Conservation (phyloP, 768 basidiomycete genomes). For the Phylloporus scabripes region DNA sequence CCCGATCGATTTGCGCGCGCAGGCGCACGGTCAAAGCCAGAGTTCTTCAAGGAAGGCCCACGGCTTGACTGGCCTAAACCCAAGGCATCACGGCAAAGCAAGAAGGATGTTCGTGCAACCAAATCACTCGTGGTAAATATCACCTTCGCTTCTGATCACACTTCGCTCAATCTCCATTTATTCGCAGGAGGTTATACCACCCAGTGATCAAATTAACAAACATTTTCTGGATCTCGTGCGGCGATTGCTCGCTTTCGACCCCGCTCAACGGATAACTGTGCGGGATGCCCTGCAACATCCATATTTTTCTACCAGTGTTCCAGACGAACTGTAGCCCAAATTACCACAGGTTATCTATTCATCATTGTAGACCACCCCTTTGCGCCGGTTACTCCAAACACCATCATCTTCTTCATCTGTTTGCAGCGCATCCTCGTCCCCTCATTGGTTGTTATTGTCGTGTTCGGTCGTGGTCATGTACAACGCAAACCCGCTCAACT, state of each 20-base stretch:
- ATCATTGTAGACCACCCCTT: constrained; percentile 30
- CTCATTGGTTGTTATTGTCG: constrained; percentile 33
- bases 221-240: constrained; percentile 86
- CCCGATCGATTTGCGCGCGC: constrained; percentile 76
- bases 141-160: constrained; percentile 7
- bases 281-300: constrained; percentile 83
- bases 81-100: constrained; percentile 82
- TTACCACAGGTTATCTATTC: constrained; percentile 33
- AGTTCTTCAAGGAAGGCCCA: constrained; percentile 85
- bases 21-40: constrained; percentile 76
- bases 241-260: constrained; percentile 86
- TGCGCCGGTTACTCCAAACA: constrained; percentile 18
- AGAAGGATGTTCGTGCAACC: constrained; percentile 89
- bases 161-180: constrained; percentile 3
- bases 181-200: constrained; percentile 76
- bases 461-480: constrained; percentile 35
- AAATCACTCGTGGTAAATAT: constrained; percentile 62
- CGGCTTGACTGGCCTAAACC: constrained; percentile 92
- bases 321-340: constrained; percentile 56
- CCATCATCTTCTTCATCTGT: constrained; percentile 22
- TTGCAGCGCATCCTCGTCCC: constrained; percentile 18
- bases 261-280: constrained; percentile 81
- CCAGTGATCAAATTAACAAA: constrained; percentile 64
- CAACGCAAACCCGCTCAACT: constrained; percentile 29
- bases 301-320: constrained; percentile 69